Percentiles rank a stretch among this genome's conserved stretches.
phyloP scores from a whole-genome alignment of 176 grass and related monocot genomes.

The Dactylis glomerata region DNA sequence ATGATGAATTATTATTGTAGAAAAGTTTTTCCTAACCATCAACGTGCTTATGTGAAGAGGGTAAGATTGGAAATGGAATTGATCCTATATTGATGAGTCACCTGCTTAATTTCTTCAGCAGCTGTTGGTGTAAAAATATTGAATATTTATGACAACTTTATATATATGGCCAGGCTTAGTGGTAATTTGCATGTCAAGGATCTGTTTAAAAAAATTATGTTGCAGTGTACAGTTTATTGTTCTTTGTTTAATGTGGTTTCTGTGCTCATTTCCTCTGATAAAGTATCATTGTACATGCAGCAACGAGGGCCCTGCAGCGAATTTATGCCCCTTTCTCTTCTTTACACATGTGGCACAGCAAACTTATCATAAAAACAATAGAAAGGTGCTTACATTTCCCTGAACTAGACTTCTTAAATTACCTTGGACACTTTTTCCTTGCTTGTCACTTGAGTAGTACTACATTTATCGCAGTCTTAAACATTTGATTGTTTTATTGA shows the following conservation, averaged over 20 bases:
- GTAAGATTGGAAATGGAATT: slow-evolving; percentile 83
- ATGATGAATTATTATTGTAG: slow-evolving; percentile 54
- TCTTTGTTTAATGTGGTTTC: not conserved
- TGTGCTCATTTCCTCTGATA: not conserved
- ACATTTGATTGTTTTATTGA: not conserved
- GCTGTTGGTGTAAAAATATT: not conserved
- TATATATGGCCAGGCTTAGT: not conserved
- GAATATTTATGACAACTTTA: not conserved
- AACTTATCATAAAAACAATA: not conserved
- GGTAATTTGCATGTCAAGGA: not conserved
- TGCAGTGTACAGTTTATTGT: not conserved
- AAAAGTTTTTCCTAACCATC: slow-evolving; percentile 72
- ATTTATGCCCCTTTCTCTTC: no score
- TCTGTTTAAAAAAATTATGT: not conserved
- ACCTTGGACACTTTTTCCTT: not conserved
- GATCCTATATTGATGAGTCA: slow-evolving; percentile 63
- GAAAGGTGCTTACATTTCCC: not conserved
- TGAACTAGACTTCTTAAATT: not conserved
- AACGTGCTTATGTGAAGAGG: slow-evolving; percentile 36
- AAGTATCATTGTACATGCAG: not conserved
- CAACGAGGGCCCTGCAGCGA: not conserved
- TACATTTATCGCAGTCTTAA: not conserved
- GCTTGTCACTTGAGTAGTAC: not conserved
- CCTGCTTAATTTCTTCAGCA: not conserved
- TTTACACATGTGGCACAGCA: not conserved